Evolutionary conservation across 306 rosid genomes (phyloP), one percentile per base, ranked within the genome.

Genomic region (Albizia julibrissin): DNA sequence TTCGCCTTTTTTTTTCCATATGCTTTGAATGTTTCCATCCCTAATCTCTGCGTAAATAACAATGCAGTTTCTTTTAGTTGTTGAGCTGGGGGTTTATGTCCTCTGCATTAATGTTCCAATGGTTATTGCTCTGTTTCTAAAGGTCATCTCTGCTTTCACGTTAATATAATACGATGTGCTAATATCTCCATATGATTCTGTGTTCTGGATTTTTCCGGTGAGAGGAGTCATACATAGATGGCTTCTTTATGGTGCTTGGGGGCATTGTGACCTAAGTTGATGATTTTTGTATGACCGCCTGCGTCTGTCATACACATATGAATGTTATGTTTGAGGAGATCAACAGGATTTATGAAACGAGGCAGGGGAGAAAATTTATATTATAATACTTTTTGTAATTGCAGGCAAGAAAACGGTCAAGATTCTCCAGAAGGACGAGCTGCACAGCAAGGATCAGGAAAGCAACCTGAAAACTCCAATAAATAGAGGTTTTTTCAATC

Each of bases 401-500:
- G 83, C 89, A 95, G 99, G 91, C 93, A 92, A 85, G 98, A 90
- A 43, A 71, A 71, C 39, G 90, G 87, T 79, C 93, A 96, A 37
- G 90, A 91, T 61, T 91, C 98, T 81, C 85, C 97, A 18, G 94
- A 97, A n/a, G 99, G 95, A 82, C 84, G 94, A 84, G 96, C 98
- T 78, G 97, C 94, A 77, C 99, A 93, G 62, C 89, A 87, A 84
- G 92, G 76, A 75, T 72, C 84, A 69, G 94, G 92, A 74, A 94
- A 92, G 87, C 93, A 92, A 90, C 62, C 95, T 69, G 91, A 94
- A 31, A 86, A 77, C 69, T 4, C 91, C 59, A 89, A 90, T 86
- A 86, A 83, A 82, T 90, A 46, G 92, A 95, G 98, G 98, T 91
- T 67, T 75, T 72, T 21, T 50, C 74, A 75, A 76, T 67, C 65